phyloP scores from a whole-genome alignment of 2,329 filamentous ascomycete species.

The Epichloe festucae region DNA sequence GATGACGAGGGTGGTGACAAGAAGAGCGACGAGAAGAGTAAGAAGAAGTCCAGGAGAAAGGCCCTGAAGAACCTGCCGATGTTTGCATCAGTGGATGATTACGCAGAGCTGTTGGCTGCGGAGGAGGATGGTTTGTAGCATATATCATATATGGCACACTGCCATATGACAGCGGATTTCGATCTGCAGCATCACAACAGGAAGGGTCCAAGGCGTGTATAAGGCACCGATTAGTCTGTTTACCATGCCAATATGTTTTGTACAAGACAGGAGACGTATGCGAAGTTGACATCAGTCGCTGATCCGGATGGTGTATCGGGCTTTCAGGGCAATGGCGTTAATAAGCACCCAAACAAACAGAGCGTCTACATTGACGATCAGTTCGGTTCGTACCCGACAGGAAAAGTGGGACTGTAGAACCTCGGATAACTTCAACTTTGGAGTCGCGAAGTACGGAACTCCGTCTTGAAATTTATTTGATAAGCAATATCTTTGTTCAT shows the following conservation, averaged over 20 bases:
- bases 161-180: not conserved
- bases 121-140: constrained; percentile 44
- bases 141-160: not conserved
- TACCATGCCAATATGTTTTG: no score
- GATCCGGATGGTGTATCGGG: no score
- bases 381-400: not conserved
- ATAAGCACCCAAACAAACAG: no score
- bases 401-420: constrained; percentile 2
- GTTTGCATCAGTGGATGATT: constrained; percentile 90
- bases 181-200: not conserved
- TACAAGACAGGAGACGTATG: no score
- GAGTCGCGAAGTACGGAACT: no score
- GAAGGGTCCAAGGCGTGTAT: not conserved
- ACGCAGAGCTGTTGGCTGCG: constrained; percentile 67
- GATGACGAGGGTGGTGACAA: constrained; percentile 38
- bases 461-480: no score
- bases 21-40: constrained; percentile 44
- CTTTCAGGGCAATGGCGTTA: no score
- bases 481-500: no score
- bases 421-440: not conserved
- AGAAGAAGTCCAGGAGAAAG: constrained; percentile 51
- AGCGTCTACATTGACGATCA: not conserved
- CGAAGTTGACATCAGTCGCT: no score
- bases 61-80: constrained; percentile 81
- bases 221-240: no score